Conservation (phyloP, 2,329 filamentous ascomycete species). For the Dryadomyces quercivorus region DNA sequence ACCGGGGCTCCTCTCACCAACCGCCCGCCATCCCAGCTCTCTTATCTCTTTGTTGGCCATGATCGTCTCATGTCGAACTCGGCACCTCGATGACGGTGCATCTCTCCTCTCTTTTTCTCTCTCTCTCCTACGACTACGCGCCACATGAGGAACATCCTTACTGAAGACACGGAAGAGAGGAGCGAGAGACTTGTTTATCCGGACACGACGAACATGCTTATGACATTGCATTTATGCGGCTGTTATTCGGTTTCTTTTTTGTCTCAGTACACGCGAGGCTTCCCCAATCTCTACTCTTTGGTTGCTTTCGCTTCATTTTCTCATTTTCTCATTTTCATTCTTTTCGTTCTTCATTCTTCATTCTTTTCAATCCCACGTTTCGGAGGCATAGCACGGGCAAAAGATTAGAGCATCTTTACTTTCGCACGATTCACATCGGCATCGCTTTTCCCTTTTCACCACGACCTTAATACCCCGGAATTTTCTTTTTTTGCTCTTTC, state of each 20-base stretch:
- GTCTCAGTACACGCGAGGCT: not conserved
- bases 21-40: constrained; percentile 34
- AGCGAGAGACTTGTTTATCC: too few relatives aligned
- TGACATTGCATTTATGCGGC: not conserved
- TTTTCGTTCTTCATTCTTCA: not conserved
- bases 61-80: constrained; percentile 27
- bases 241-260: not conserved
- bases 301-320: not conserved
- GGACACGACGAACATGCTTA: not conserved
- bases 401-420: not conserved
- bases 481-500: not conserved
- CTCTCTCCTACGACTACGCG: too few relatives aligned
- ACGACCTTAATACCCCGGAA: not conserved
- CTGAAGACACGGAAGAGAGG: not conserved
- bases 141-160: not conserved
- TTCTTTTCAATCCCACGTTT: not conserved
- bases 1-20: constrained; percentile 19
- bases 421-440: not conserved
- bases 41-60: constrained; percentile 34
- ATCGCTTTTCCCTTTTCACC: not conserved
- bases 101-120: not conserved
- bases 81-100: constrained; percentile 15
- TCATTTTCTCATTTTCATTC: not conserved
- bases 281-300: not conserved
- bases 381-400: not conserved